Conservation (phyloP, 495 filamentous ascomycete species). For the Diplogelasinospora grovesii region DNA sequence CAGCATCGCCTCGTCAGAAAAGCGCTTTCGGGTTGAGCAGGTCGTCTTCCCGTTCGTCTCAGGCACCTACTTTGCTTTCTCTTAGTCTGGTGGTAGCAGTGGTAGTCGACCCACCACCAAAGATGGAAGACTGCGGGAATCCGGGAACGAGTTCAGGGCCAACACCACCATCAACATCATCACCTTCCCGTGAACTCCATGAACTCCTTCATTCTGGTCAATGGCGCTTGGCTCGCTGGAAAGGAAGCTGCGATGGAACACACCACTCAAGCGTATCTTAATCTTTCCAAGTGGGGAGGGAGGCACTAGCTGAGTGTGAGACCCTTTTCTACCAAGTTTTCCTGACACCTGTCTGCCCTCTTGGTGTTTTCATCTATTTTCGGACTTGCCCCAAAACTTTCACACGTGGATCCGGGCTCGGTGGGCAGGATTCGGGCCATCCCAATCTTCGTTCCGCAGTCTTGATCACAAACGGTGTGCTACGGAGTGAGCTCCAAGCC, state of each 20-base stretch:
- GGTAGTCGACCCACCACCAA: no score
- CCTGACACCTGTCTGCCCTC: neutral
- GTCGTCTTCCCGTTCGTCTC: neutral
- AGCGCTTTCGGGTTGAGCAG: no score
- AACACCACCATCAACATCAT: constrained; percentile 1
- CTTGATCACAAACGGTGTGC: no score
- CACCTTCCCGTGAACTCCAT: no score
- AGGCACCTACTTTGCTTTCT: neutral
- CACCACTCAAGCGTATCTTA: constrained; percentile 16
- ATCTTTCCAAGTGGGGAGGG: neutral
- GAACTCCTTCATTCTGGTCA: no score
- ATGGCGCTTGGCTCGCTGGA: neutral
- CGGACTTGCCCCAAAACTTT: constrained; percentile 3
- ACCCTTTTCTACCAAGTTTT: constrained; percentile 5
- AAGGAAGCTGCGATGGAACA: constrained; percentile 10
- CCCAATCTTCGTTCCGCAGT: no score
- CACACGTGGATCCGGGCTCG: neutral
- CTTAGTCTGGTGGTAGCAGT: no score
- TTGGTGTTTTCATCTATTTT: constrained; percentile 2
- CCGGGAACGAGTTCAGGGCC: no score
- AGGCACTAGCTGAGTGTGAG: constrained; percentile 4
- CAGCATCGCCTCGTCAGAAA: no score
- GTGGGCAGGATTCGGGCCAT: no score
- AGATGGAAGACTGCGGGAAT: no score
- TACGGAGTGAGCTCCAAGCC: no score